Percentiles rank a stretch among this genome's conserved stretches.
Conservation (phyloP, 768 basidiomycete species). For the Asterophora parasitica region DNA sequence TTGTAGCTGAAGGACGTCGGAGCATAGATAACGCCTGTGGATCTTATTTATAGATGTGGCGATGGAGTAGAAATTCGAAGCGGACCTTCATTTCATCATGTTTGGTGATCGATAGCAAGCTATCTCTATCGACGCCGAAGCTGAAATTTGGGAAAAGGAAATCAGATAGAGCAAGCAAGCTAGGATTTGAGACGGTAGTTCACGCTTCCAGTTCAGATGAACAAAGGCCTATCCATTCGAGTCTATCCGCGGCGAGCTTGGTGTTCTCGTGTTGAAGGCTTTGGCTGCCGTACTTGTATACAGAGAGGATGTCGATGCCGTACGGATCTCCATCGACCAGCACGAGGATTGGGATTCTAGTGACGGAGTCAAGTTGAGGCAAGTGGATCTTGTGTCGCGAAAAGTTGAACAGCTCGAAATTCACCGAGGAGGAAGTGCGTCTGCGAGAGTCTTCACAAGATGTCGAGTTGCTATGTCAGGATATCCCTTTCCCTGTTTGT, state of each 20-base stretch:
- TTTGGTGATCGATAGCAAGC: slow-evolving; percentile 62
- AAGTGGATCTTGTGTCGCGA: neutral
- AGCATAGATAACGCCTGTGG: slow-evolving; percentile 63
- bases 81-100: slow-evolving; percentile 74
- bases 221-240: slow-evolving; percentile 80
- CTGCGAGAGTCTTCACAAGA: slow-evolving; percentile 68
- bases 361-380: neutral
- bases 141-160: slow-evolving; percentile 28
- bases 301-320: slow-evolving; percentile 87
- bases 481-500: slow-evolving; percentile 86
- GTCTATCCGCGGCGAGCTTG: slow-evolving; percentile 59
- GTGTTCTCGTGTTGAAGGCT: slow-evolving; percentile 65
- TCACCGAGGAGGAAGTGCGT: slow-evolving; percentile 59
- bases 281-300: slow-evolving; percentile 79
- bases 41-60: neutral
- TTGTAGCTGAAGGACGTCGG: slow-evolving; percentile 26
- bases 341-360: slow-evolving; percentile 70
- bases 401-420: neutral
- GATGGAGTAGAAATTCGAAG: neutral
- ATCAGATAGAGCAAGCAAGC: neutral
- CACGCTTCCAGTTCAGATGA: slow-evolving; percentile 64
- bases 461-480: slow-evolving; percentile 91
- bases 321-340: slow-evolving; percentile 91
- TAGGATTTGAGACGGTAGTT: slow-evolving; percentile 11
- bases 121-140: slow-evolving; percentile 53